Evolutionary conservation across 2,329 filamentous ascomycete species (phyloP).

Genomic region (Pseudogymnoascus sp.): DNA sequence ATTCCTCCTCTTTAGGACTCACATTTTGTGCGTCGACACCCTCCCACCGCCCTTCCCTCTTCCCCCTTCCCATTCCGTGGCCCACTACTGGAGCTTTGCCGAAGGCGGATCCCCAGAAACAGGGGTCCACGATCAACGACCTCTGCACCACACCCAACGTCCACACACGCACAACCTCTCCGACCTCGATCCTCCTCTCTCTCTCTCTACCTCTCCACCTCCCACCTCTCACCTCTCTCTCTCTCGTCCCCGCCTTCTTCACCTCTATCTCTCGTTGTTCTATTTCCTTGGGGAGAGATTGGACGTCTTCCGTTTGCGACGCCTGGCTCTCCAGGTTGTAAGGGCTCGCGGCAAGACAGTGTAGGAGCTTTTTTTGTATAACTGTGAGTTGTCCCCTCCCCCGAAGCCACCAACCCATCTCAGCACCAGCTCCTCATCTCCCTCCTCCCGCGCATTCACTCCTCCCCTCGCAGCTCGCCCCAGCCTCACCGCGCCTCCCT

Average conservation of each 20-base stretch:
- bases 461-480: conserved; percentile 14
- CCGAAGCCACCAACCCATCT: not conserved
- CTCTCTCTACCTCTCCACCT: not conserved
- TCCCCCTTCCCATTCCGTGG: conserved; percentile 3
- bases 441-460: not conserved
- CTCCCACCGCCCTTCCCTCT: not conserved
- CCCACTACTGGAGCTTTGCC: conserved; percentile 4
- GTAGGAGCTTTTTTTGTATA: conserved; percentile 7
- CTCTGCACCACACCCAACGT: conserved; percentile 6
- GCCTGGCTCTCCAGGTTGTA: conserved; percentile 8
- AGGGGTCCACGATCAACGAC: conserved; percentile 7
- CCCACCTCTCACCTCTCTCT: not conserved
- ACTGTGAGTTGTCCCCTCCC: conserved; percentile 4
- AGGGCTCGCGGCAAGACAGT: conserved; percentile 4
- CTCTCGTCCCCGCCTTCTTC: not conserved
- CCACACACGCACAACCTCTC: conserved; percentile 5
- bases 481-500: conserved; percentile 14
- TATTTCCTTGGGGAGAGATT: conserved; percentile 2
- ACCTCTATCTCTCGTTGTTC: not conserved
- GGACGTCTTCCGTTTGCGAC: conserved; percentile 7
- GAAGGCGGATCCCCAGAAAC: conserved; percentile 7
- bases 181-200: not conserved
- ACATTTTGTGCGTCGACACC: not conserved
- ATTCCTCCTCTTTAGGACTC: not conserved
- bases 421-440: not conserved